phyloP scores from a whole-genome alignment of 805 yeast genomes.

The Kregervanrija pseudodelftensis region DNA sequence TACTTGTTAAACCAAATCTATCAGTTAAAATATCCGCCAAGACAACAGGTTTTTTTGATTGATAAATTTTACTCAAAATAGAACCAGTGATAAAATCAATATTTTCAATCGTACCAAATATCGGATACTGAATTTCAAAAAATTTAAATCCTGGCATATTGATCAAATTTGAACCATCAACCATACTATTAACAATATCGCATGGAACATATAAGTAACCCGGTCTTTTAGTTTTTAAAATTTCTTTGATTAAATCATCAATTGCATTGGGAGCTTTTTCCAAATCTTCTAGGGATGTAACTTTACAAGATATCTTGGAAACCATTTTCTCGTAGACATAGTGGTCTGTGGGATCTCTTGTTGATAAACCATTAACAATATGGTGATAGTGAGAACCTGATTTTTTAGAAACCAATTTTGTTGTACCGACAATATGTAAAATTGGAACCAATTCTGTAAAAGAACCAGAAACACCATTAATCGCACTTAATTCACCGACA shows the following conservation, averaged over 20 bases:
- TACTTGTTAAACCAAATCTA: constrained; percentile 43
- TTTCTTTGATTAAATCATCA: constrained; percentile 55
- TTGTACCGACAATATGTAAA: constrained; percentile 80
- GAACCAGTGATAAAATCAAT: constrained; percentile 19
- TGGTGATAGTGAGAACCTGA: constrained; percentile 44
- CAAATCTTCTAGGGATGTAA: constrained; percentile 43
- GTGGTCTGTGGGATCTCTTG: constrained; percentile 50
- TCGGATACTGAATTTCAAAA: constrained; percentile 13
- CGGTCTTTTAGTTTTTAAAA: constrained; percentile 59
- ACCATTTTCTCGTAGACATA: constrained; percentile 60
- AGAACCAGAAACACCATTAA: constrained; percentile 79
- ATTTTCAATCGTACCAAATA: constrained; percentile 19
- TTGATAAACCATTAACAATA: constrained; percentile 44
- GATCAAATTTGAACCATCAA: constrained; percentile 28
- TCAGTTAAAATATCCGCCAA: constrained; percentile 66
- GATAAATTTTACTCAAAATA: constrained; percentile 45
- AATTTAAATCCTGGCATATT: constrained; percentile 9
- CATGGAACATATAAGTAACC: constrained; percentile 77
- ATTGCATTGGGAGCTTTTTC: constrained; percentile 49
- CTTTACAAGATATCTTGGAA: constrained; percentile 45
- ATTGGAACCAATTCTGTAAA: constrained; percentile 76
- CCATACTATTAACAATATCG: constrained; percentile 47
- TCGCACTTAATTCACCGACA: constrained; percentile 82
- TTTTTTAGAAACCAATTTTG: constrained; percentile 31
- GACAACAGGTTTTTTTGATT: constrained; percentile 52